Evolutionary conservation across 2,329 filamentous ascomycete genomes (phyloP).

Genomic region (Aspergillus persii): DNA sequence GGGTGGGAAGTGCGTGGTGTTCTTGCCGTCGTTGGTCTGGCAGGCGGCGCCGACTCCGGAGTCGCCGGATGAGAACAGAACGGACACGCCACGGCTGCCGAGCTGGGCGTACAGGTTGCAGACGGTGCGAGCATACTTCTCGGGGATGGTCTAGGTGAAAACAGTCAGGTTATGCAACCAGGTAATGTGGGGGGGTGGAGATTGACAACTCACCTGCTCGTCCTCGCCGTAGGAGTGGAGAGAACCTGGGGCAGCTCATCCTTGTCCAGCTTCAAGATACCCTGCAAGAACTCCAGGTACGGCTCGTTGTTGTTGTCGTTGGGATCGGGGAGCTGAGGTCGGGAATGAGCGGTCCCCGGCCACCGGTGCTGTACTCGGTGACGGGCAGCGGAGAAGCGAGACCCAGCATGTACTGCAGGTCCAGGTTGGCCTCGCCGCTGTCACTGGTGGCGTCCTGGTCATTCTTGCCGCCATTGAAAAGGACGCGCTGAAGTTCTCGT

Average conservation of each 20-base stretch:
- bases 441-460: slow-evolving; percentile 36
- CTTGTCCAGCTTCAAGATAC: slow-evolving; percentile 29
- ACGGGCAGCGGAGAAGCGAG: slow-evolving; percentile 45
- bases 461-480: slow-evolving; percentile 43
- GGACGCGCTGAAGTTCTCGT: slow-evolving; percentile 45
- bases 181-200: no score
- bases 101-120: slow-evolving; percentile 50
- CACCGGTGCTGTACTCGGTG: slow-evolving; percentile 49
- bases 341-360: slow-evolving; percentile 47
- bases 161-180: neutral
- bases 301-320: slow-evolving; percentile 49
- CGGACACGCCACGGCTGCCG: slow-evolving; percentile 49
- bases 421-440: slow-evolving; percentile 51
- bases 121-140: slow-evolving; percentile 36
- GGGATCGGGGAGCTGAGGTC: slow-evolving; percentile 46
- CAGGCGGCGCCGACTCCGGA: slow-evolving; percentile 43
- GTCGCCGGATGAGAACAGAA: slow-evolving; percentile 52
- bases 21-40: slow-evolving; percentile 34
- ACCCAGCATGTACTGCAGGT: slow-evolving; percentile 50
- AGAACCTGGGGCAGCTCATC: slow-evolving; percentile 36
- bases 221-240: slow-evolving; percentile 43
- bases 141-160: slow-evolving; percentile 31
- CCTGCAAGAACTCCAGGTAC: slow-evolving; percentile 36
- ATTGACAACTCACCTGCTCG: slow-evolving; percentile 31
- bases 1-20: slow-evolving; percentile 41